Percentiles rank a stretch among this genome's conserved stretches.
These are phyloP conservation scores for Mycena vitilis DNA, from an alignment of 768 basidiomycete genomes.

Conservation along the genomic window DNA sequence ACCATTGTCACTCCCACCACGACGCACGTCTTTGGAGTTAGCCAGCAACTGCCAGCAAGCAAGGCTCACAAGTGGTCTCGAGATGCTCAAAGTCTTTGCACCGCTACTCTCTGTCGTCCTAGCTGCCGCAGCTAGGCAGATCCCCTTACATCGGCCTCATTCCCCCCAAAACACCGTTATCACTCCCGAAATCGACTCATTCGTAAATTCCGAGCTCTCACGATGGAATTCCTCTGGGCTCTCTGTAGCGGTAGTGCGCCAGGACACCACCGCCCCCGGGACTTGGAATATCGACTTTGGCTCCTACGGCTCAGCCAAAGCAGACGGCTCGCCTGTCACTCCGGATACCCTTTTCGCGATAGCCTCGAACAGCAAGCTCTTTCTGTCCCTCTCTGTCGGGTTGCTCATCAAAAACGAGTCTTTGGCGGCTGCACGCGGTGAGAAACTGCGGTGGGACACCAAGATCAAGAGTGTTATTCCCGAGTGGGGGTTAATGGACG, in stretches of 20 bases:
- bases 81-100: no score
- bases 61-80: no score
- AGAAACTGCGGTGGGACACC: constrained; percentile 51
- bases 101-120: background rate
- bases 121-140: constrained; percentile 1
- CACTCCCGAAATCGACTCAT: constrained; percentile 32
- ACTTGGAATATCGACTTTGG: constrained; percentile 53
- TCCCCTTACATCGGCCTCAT: constrained; percentile 17
- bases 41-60: no score
- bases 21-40: no score
- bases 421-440: constrained; percentile 44
- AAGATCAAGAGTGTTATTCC: constrained; percentile 51
- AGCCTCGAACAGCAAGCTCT: constrained; percentile 58
- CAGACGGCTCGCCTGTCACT: constrained; percentile 49
- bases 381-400: constrained; percentile 52
- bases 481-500: constrained; percentile 54
- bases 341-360: constrained; percentile 59
- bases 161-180: constrained; percentile 15
- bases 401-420: constrained; percentile 53
- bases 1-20: no score
- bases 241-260: constrained; percentile 52
- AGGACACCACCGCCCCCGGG: constrained; percentile 42
- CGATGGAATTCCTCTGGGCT: constrained; percentile 55
- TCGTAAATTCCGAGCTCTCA: constrained; percentile 38
- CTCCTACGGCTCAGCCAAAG: constrained; percentile 50